Percentiles rank a stretch among this genome's conserved stretches.
phyloP scores from a whole-genome alignment of 2,329 filamentous ascomycete species.

The Xylaria sp. region DNA sequence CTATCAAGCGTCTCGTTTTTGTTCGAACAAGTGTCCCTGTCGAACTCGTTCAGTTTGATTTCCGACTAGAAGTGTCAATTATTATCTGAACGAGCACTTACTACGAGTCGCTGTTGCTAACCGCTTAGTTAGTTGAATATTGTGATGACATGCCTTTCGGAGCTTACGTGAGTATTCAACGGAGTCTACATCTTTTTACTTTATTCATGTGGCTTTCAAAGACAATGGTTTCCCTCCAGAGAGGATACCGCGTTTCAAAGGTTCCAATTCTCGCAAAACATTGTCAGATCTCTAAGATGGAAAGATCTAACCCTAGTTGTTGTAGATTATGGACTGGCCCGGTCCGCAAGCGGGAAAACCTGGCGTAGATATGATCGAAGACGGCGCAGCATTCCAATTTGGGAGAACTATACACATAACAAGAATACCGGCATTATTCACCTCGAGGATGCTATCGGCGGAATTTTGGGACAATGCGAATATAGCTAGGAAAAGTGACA shows the following conservation, averaged over 20 bases:
- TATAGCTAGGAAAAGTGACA: constrained; percentile 8
- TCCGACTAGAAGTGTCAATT: not conserved
- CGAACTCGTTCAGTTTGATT: not conserved
- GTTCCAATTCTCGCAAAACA: not conserved
- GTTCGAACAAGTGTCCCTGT: not conserved
- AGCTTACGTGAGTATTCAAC: constrained; percentile 8
- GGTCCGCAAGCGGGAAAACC: no score
- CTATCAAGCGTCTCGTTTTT: not conserved
- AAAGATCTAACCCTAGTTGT: not conserved
- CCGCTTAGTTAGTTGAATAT: not conserved
- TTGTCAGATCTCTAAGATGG: not conserved
- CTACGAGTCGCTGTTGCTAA: constrained; percentile 1
- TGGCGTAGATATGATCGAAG: not conserved
- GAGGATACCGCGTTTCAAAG: not conserved
- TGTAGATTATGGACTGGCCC: not conserved
- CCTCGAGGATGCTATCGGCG: constrained; percentile 21
- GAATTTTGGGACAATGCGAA: constrained; percentile 25
- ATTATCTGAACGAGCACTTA: not conserved
- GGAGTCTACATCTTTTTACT: not conserved
- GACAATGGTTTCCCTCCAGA: not conserved
- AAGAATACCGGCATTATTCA: constrained; percentile 6
- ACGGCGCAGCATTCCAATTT: not conserved
- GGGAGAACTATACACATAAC: not conserved
- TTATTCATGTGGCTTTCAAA: not conserved
- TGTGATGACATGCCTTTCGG: constrained; percentile 8